Percentiles rank a stretch among this genome's conserved stretches.
phyloP scores from a whole-genome alignment of 306 rosid genomes.

The Cucumis melo region DNA sequence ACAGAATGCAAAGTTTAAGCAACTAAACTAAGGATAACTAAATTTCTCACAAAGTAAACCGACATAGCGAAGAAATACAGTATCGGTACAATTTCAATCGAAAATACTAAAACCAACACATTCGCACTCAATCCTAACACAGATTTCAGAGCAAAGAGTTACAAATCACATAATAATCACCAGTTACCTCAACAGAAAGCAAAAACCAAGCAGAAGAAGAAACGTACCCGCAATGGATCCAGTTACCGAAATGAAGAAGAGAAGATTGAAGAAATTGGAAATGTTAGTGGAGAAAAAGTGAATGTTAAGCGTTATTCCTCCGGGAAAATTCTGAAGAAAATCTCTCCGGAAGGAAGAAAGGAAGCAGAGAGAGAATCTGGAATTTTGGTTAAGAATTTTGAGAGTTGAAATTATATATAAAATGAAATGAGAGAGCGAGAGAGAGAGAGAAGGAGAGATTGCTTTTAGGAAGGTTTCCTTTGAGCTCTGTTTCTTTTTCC shows the following conservation, averaged over 20 bases:
- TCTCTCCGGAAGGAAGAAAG: not conserved
- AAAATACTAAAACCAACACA: no score
- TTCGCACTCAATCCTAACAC: no score
- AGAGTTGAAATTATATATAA: conserved; percentile 4
- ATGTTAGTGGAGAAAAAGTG: not conserved
- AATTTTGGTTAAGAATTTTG: conserved; percentile 14
- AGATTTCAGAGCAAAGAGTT: not conserved
- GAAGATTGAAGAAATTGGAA: not conserved
- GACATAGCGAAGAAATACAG: no score
- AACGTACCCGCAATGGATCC: not conserved
- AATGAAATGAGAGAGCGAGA: not conserved
- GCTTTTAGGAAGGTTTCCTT: conserved; percentile 25
- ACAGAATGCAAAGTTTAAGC: not conserved
- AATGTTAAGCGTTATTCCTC: not conserved
- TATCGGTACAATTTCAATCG: no score
- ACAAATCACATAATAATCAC: not conserved
- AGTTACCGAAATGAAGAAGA: not conserved
- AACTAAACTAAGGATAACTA: not conserved
- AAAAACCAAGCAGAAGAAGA: not conserved
- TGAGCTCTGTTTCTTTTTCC: conserved; percentile 24
- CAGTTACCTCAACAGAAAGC: not conserved
- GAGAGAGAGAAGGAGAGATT: conserved; percentile 1
- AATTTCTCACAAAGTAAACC: no score
- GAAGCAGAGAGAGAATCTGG: conserved; percentile 5
- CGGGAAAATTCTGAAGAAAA: not conserved